Evolutionary conservation across 495 filamentous ascomycete genomes (phyloP), one percentile per base, ranked within the genome.

Genomic region (Penicillium mononematosum): DNA sequence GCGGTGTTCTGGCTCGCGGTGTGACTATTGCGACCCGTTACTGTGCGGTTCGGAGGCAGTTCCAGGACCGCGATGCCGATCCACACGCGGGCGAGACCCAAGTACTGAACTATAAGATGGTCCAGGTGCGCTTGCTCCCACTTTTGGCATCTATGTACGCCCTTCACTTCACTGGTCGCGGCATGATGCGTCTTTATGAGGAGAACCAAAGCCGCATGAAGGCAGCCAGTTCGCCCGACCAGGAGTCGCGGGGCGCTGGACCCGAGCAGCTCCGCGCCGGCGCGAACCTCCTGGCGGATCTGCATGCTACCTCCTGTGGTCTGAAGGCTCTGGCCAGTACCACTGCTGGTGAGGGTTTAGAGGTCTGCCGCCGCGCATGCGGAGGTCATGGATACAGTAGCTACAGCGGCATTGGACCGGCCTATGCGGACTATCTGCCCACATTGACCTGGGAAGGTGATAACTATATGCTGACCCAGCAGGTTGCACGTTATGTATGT

Each of bases 401-500:
- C 61, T 87, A 88, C 74, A 80, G 80, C 58, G 88, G 88, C 12
- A 87, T 90, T 58, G 85, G 85, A 4, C 62, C 79, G 7, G 83
- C 80, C 75, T 90, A 88, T 66, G 74, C 88, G 7, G 84, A 88
- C 60, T 86, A 88, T 65, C 75, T 89, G 1, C 84, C 88, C 19
- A 88, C 85, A 0, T 77, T 85, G 25, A 90, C 87, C 12, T 79
- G 74, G 75, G 75, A 76, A 45, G 85, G 88, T 41, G 88, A 90
- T 68, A 90, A 90, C 73, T 89, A 87, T 65, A 89, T 90, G 84
- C 73, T 90, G 45, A 86, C 85, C 34, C 88, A 90, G 63, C 88
- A 91, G 74, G 87, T 89, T n/a, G 84, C 86, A 4, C 78, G 86
- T 59, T 89, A 89, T 62, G 74, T 80, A 68, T 58, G 72, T 64